These are phyloP conservation scores for Forsythia viridissima DNA, from an alignment of 257 asterid species.

Conservation along the genomic window DNA sequence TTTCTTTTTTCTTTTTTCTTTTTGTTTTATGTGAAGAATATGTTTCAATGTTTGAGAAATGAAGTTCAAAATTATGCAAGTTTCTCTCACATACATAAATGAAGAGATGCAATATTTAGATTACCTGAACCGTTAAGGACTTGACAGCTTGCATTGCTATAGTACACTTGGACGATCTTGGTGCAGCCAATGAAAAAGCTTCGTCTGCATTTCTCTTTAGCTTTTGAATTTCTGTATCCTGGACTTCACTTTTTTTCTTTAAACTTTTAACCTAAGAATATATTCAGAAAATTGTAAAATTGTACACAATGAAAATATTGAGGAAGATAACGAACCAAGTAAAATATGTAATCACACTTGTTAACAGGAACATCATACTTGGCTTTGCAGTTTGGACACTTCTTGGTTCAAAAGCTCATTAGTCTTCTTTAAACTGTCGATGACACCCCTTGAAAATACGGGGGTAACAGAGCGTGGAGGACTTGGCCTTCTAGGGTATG, in stretches of 20 bases:
- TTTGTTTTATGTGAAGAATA: too few species aligned
- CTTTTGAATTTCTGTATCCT: constrained; percentile 65
- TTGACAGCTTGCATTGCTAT: constrained; percentile 58
- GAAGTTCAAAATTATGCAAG: constrained; percentile 4
- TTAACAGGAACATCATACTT: constrained; percentile 41
- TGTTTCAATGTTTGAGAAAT: not conserved
- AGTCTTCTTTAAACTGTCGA: constrained; percentile 75
- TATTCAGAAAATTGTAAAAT: not conserved
- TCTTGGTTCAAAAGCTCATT: constrained; percentile 80
- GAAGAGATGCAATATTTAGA: constrained; percentile 16
- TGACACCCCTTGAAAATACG: constrained; percentile 69
- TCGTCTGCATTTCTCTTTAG: constrained; percentile 52
- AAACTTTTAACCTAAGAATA: constrained; percentile 50
- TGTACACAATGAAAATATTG: not conserved
- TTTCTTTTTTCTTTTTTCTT: too few species aligned
- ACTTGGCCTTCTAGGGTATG: constrained; percentile 84
- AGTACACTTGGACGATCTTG: constrained; percentile 56
- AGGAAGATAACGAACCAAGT: not conserved
- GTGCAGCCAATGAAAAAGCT: constrained; percentile 54
- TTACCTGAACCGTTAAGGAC: constrained; percentile 63
- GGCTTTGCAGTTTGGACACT: constrained; percentile 63
- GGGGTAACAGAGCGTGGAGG: constrained; percentile 86
- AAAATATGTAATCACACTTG: constrained; percentile 9
- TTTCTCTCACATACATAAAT: not conserved
- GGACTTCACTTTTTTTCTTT: constrained; percentile 65